These are phyloP conservation scores for Leishmania aethiopica DNA, from an alignment of 208 protist genomes.

Conservation along the genomic window DNA sequence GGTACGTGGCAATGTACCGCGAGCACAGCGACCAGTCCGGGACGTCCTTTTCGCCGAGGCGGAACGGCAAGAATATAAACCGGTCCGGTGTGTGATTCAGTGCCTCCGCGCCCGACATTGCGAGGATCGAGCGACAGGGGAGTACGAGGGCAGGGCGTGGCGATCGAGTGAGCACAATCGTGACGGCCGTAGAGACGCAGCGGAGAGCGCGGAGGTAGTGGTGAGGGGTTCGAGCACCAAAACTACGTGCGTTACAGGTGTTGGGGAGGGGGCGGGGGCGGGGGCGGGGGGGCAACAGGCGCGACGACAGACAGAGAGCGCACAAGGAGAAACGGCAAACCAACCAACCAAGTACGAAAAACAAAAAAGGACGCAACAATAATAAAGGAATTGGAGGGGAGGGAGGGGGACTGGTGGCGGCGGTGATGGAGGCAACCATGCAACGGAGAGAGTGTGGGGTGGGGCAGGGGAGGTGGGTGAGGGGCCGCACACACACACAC, in stretches of 20 bases:
- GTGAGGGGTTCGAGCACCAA: not conserved
- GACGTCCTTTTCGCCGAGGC: conserved; percentile 60
- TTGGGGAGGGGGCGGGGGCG: not conserved
- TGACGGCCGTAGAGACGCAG: not conserved
- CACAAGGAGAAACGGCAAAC: not conserved
- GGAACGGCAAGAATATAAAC: conserved; percentile 77
- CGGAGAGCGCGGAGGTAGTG: not conserved
- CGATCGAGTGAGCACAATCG: not conserved
- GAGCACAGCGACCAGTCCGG: conserved; percentile 72
- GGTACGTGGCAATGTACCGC: conserved; percentile 64
- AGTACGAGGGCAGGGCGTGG: too few relatives aligned
- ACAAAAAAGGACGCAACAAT: not conserved
- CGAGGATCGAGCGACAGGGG: not conserved
- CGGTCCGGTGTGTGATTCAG: conserved; percentile 54
- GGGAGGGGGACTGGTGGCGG: too few relatives aligned
- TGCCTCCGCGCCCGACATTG: conserved; percentile 10
- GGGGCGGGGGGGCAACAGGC: too few relatives aligned
- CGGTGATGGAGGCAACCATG: too few relatives aligned
- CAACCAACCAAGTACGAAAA: not conserved
- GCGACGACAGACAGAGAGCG: not conserved
- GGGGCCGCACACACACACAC: not conserved
- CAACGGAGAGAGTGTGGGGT: too few relatives aligned
- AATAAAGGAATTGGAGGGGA: too few relatives aligned
- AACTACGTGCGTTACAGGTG: not conserved
- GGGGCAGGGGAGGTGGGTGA: too few relatives aligned